Conservation (phyloP, 1,139 yeast species). For the Torulaspora pretoriensis region DNA sequence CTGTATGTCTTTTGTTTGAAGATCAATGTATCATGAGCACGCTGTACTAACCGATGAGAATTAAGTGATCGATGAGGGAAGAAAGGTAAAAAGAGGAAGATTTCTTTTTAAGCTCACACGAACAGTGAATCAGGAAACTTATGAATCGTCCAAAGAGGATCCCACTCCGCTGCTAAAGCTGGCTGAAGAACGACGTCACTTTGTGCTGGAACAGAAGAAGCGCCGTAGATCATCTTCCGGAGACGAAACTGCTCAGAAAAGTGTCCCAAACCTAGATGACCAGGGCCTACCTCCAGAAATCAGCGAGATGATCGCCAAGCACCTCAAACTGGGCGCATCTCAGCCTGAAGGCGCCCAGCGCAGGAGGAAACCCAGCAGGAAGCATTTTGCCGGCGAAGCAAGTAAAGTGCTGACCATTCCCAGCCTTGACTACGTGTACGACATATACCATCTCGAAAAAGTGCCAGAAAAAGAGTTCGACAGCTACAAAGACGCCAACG, state of each 20-base stretch:
- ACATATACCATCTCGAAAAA: constrained; percentile 67
- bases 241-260: background rate
- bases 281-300: constrained; percentile 53
- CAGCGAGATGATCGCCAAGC: constrained; percentile 62
- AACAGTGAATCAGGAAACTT: constrained; percentile 31
- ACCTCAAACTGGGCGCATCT: constrained; percentile 40
- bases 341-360: constrained; percentile 10
- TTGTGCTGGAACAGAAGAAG: constrained; percentile 31
- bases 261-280: background rate
- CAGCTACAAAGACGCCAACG: constrained; percentile 39
- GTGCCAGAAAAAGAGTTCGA: constrained; percentile 45
- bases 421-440: constrained; percentile 79
- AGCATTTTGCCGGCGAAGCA: constrained; percentile 23
- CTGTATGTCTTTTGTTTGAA: constrained; percentile 34
- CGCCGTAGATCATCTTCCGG: constrained; percentile 16
- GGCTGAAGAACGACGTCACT: constrained; percentile 28
- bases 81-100: constrained; percentile 37
- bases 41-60: constrained; percentile 9
- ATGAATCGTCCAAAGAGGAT: constrained; percentile 17
- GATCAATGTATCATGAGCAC: background rate
- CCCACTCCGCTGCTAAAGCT: constrained; percentile 31
- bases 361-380: constrained; percentile 30
- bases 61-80: constrained; percentile 39
- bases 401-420: constrained; percentile 28
- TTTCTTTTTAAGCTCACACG: constrained; percentile 36